These are phyloP conservation scores for Holtermannia corniformis DNA, from an alignment of 768 basidiomycete species.

Conservation along the genomic window DNA sequence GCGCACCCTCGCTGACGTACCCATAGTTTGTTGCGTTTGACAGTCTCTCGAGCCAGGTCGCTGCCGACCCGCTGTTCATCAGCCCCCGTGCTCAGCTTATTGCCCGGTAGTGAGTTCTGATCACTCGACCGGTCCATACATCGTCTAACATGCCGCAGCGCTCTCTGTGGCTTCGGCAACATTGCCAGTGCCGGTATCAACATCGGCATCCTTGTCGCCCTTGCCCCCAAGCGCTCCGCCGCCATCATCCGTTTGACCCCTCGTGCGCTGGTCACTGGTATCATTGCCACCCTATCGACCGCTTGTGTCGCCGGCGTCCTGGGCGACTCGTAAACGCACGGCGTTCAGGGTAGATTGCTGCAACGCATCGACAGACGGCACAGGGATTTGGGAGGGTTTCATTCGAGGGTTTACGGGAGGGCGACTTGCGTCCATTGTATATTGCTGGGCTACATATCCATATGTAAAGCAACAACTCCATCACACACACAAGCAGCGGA, in stretches of 20 bases:
- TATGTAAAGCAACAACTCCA: too few species aligned
- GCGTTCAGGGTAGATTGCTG: too few species aligned
- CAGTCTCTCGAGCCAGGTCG: slow-evolving; percentile 60
- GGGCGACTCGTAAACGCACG: neutral
- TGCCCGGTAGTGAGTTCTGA: slow-evolving; percentile 51
- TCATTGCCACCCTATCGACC: slow-evolving; percentile 22
- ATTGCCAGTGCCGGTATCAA: slow-evolving; percentile 63
- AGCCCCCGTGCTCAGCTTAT: slow-evolving; percentile 61
- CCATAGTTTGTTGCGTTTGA: slow-evolving; percentile 10
- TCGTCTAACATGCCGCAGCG: slow-evolving; percentile 30
- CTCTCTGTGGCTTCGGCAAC: slow-evolving; percentile 86
- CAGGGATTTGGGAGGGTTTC: too few species aligned
- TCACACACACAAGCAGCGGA: too few species aligned
- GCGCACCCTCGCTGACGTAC: neutral
- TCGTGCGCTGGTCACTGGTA: slow-evolving; percentile 20
- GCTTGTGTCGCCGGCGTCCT: slow-evolving; percentile 21
- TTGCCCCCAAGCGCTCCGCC: slow-evolving; percentile 60
- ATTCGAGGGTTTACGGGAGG: too few species aligned
- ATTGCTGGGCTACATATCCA: too few species aligned
- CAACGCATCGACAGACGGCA: too few species aligned
- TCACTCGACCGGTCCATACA: neutral
- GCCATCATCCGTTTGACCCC: slow-evolving; percentile 51
- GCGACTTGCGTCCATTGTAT: too few species aligned
- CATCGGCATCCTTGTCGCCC: slow-evolving; percentile 61
- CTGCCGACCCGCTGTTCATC: slow-evolving; percentile 50